phyloP scores from a whole-genome alignment of 2,329 filamentous ascomycete genomes.

The Hypoxylon sp. region DNA sequence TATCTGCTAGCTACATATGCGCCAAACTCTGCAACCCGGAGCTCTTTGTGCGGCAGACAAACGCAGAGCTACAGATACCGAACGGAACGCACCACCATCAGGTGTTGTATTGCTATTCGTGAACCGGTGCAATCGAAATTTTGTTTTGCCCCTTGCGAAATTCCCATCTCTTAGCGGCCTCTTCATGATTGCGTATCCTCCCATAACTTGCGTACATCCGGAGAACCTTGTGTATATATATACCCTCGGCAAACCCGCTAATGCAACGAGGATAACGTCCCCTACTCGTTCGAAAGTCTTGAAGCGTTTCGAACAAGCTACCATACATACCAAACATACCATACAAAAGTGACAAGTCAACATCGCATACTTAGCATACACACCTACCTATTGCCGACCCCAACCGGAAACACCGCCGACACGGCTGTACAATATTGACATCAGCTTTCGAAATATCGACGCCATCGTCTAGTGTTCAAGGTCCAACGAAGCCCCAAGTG shows the following conservation, averaged over 20 bases:
- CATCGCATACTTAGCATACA: conserved; percentile 19
- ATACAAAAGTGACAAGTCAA: conserved; percentile 37
- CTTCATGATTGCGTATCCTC: conserved; percentile 10
- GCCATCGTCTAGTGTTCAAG: conserved; percentile 27
- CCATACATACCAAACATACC: too few relatives aligned
- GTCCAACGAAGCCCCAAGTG: conserved; percentile 20
- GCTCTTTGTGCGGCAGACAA: conserved; percentile 30
- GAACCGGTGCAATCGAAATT: conserved; percentile 20
- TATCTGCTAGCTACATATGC: conserved; percentile 34
- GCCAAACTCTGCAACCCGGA: conserved; percentile 28
- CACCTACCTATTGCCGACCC: background rate
- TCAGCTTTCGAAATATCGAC: conserved; percentile 37
- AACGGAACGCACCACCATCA: conserved; percentile 37
- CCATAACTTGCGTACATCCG: conserved; percentile 10
- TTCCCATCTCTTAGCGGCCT: conserved; percentile 17
- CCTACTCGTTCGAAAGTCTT: conserved; percentile 8
- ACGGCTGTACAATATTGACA: conserved; percentile 32
- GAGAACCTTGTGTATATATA: conserved; percentile 14
- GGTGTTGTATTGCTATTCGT: conserved; percentile 31
- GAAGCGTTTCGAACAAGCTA: conserved; percentile 16
- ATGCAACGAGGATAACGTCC: conserved; percentile 22
- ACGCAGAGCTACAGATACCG: conserved; percentile 18
- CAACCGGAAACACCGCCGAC: conserved; percentile 14
- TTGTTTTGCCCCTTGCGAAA: conserved; percentile 25
- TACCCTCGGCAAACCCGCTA: conserved; percentile 37